Base-by-base conservation (phyloP, 495 filamentous ascomycete genomes). In the Aspergillus leporis region DNA sequence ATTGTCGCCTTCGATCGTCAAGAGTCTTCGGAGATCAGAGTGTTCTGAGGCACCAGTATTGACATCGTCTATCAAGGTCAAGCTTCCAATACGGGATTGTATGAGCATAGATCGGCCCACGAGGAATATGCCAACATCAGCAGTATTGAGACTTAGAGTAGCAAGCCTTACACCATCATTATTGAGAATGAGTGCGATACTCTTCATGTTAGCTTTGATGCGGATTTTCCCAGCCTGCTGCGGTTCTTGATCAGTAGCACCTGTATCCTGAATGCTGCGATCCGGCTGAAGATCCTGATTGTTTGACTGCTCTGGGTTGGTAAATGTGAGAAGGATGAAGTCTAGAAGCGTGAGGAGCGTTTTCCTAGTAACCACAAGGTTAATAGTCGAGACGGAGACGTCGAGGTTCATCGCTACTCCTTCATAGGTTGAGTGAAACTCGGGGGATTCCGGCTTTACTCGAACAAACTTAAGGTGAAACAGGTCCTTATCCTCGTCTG, bases 111-210 rank as follows among this genome's bases (percentile, higher is more conserved):
- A 84, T 59, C 82, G 87, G 40, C 92, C 93, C 59, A 88, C 85
- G 14, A 98, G 72, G 76, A 94, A 94, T 22, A 98, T 88, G 13
- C 90, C 90, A 47, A 97, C 88, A 73, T 97, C 88, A 10, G 90
- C 94, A 52, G 92, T 91, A 57, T 90, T 92, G 59, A 98, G 87
- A 66, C 90, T 95, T 23, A 98, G 76, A 0, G 94, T 98, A 45
- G 93, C 94, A 18, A 98, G 80, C 28, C 93, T 87, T 53, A 98
- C 96, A 4, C 94, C 95, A 67, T 98, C 94, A 65, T 98, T 97
- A 70, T 98, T 98, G n/a, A 98, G 83, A 62, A 98, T 93, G 51
- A 98, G 80, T 14, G 89, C 83, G 65, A 98, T 95, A 77, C 90
- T 94, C 74, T 96, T 92, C 46, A 98, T 76, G 57, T 96, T 87